A percentile compares a stretch with the other conserved stretches of the same genome.
phyloP scores from a whole-genome alignment of 176 grass and related monocot genomes.

The Triticum monococcum region DNA sequence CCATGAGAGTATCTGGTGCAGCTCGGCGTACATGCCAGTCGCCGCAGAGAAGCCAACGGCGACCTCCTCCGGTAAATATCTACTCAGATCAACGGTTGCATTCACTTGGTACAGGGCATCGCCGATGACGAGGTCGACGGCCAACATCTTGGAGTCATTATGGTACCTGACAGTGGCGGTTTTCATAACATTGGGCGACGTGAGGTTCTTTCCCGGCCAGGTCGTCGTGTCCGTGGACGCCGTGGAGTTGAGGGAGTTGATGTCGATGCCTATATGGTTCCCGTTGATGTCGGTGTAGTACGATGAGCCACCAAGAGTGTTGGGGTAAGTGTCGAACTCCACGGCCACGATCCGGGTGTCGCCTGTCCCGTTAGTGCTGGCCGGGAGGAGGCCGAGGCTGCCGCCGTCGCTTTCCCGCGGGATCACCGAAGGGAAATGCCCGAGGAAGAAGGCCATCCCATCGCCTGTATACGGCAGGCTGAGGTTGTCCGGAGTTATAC shows the following conservation, averaged over 20 bases:
- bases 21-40: not conserved
- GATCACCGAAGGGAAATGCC: not conserved
- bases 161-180: conserved; percentile 22
- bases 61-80: not conserved
- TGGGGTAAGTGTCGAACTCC: conserved; percentile 37
- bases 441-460: conserved; percentile 64
- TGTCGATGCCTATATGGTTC: not conserved
- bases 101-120: too few relatives aligned
- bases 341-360: not conserved
- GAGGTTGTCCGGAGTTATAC: not conserved
- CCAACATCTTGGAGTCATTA: not conserved
- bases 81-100: too few relatives aligned
- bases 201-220: not conserved
- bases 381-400: conserved; percentile 22
- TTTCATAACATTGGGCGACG: not conserved
- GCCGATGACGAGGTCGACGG: too few relatives aligned
- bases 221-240: not conserved
- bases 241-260: too few relatives aligned
- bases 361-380: not conserved
- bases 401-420: not conserved
- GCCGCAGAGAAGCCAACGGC: not conserved
- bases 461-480: not conserved
- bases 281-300: conserved; percentile 39
- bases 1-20: not conserved
- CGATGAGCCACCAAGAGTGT: too few relatives aligned